phyloP scores from a whole-genome alignment of 495 filamentous ascomycete genomes.

The Talaromyces borbonicus region DNA sequence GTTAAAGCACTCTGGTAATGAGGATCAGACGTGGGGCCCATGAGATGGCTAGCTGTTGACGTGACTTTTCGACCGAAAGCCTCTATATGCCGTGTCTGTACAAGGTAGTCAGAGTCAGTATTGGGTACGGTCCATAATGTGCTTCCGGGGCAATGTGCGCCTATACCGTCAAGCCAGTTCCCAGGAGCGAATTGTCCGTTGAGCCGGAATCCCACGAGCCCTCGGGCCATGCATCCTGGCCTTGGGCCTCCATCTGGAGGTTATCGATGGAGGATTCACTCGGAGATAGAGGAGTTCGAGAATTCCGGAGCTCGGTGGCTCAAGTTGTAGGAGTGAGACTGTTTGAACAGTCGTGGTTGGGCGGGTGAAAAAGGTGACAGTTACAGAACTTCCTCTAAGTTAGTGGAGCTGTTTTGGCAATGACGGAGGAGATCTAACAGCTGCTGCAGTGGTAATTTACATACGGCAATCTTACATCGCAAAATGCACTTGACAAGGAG shows the following conservation, averaged over 20 bases:
- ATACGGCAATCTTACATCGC: too few species aligned
- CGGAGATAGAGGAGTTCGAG: background rate
- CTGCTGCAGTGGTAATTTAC: too few species aligned
- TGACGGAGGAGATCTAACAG: too few species aligned
- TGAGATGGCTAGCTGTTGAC: constrained; percentile 82
- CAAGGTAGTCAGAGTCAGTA: background rate
- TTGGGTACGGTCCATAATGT: constrained; percentile 14
- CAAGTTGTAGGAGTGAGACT: background rate
- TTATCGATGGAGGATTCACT: background rate
- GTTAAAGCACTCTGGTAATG: constrained; percentile 80
- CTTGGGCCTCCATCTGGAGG: constrained; percentile 33
- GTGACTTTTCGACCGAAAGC: constrained; percentile 93
- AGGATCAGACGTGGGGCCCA: constrained; percentile 57
- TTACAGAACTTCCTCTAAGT: background rate
- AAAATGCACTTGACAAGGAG: too few species aligned
- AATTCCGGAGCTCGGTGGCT: constrained; percentile 3
- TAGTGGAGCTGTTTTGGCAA: constrained; percentile 3
- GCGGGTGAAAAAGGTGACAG: background rate
- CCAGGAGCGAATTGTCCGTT: constrained; percentile 38
- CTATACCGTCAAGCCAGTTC: constrained; percentile 43
- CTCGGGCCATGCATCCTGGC: constrained; percentile 37
- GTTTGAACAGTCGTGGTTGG: too few species aligned
- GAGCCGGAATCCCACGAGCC: constrained; percentile 39
- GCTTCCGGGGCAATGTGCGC: background rate
- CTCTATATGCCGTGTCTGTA: constrained; percentile 77